Evolutionary conservation across 164 flowering plant species (phyloP).

Genomic region (Buxus sempervirens): DNA sequence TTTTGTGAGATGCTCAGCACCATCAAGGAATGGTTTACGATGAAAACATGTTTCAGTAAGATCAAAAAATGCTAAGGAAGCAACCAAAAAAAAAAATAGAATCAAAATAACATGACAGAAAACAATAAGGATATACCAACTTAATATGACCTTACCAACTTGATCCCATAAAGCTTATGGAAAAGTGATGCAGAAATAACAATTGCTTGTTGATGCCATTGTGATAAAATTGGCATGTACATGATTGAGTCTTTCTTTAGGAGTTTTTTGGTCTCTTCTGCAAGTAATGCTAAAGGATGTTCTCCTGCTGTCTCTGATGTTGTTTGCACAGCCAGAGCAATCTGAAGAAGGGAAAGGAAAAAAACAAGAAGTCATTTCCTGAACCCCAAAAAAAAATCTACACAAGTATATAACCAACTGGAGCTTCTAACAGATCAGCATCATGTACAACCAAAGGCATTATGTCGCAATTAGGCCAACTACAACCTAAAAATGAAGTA

Average conservation of each 20-base stretch:
- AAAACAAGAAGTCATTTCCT: slow-evolving; percentile 3
- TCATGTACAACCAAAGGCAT: no score
- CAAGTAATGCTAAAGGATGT: slow-evolving; percentile 79
- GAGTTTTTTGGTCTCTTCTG: slow-evolving; percentile 72
- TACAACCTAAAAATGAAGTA: no score
- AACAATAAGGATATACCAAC: slow-evolving; percentile 2
- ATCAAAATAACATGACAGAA: neutral
- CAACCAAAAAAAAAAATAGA: neutral
- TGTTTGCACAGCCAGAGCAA: slow-evolving; percentile 56
- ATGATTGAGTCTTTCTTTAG: slow-evolving; percentile 57
- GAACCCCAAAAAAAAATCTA: neutral
- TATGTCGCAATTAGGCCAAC: no score
- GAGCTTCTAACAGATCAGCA: neutral
- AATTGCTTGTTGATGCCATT: slow-evolving; percentile 71
- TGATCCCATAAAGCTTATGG: slow-evolving; percentile 86
- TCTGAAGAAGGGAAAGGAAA: slow-evolving; percentile 37
- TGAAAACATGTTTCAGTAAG: slow-evolving; percentile 19
- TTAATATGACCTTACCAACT: slow-evolving; percentile 59
- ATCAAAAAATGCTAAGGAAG: slow-evolving; percentile 3
- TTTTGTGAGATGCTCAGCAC: slow-evolving; percentile 88
- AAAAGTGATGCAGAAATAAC: slow-evolving; percentile 75
- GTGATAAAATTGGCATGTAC: slow-evolving; percentile 69
- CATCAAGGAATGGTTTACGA: slow-evolving; percentile 92
- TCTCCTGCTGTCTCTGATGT: slow-evolving; percentile 47
- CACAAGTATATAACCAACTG: neutral